phyloP scores from a whole-genome alignment of 2,329 filamentous ascomycete species.

The Bipolaris zeicola region DNA sequence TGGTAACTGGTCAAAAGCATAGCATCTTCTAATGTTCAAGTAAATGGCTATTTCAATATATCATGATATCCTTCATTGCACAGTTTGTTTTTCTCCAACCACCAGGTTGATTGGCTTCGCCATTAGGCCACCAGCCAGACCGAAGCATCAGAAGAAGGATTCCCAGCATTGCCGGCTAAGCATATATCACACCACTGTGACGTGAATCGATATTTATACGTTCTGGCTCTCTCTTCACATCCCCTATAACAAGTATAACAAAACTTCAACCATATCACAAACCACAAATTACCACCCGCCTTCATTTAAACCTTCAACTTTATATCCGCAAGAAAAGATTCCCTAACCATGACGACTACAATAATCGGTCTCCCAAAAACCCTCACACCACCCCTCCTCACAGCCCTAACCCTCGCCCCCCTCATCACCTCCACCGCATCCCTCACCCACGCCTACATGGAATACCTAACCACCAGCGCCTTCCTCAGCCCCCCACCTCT shows the following conservation, averaged over 20 bases:
- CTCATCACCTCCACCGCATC: conserved; percentile 31
- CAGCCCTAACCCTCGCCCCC: conserved; percentile 30
- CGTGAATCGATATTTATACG: neutral
- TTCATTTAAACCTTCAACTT: neutral
- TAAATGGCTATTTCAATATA: neutral
- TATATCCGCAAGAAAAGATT: neutral
- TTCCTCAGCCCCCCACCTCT: conserved; percentile 24
- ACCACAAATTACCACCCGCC: neutral
- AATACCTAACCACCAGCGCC: conserved; percentile 28
- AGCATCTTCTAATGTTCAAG: neutral
- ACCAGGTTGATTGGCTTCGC: neutral
- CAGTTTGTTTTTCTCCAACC: neutral
- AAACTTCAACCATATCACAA: too few species aligned
- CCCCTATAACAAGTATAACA: too few species aligned
- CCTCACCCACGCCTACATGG: conserved; percentile 37
- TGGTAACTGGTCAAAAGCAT: neutral
- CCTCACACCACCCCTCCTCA: conserved; percentile 3
- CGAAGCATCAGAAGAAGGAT: neutral
- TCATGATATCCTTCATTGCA: neutral
- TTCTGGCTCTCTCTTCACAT: neutral
- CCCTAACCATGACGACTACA: neutral
- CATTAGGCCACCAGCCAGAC: neutral
- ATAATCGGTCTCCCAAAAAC: neutral
- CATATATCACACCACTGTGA: neutral
- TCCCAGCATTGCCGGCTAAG: neutral